A percentile compares a stretch with the other conserved stretches of the same genome.
These are phyloP conservation scores for Brassica incana DNA, from an alignment of 345 rosid species.

Conservation along the genomic window DNA sequence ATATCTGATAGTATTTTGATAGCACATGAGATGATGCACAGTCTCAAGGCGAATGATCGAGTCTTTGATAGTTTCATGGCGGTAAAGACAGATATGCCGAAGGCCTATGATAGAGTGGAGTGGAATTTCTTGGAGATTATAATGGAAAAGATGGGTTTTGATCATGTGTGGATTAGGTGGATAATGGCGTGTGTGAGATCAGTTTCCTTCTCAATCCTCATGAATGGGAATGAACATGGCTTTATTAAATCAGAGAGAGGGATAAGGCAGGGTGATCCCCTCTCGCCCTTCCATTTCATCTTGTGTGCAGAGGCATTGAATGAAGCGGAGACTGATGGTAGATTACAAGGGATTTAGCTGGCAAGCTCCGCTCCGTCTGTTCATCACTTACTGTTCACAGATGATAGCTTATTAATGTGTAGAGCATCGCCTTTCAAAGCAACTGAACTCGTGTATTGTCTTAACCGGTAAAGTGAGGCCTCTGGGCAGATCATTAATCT, in stretches of 20 bases:
- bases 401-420: too few relatives aligned
- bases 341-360: too few relatives aligned
- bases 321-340: too few relatives aligned
- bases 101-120: background rate
- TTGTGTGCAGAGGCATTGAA: background rate
- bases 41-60: background rate
- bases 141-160: background rate
- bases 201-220: background rate
- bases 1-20: background rate
- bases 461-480: too few relatives aligned
- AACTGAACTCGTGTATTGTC: too few relatives aligned
- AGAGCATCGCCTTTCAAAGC: too few relatives aligned
- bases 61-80: background rate
- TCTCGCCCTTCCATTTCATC: background rate
- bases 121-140: background rate
- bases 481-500: too few relatives aligned
- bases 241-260: background rate
- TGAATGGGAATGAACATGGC: background rate
- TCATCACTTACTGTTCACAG: too few relatives aligned
- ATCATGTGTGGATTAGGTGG: background rate
- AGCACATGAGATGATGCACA: background rate
- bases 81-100: background rate
- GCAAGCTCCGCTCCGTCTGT: too few relatives aligned
- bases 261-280: background rate
- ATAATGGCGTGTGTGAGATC: background rate